phyloP scores from a whole-genome alignment of 192 early-diverging fungal species.

The Podila epicladia region DNA sequence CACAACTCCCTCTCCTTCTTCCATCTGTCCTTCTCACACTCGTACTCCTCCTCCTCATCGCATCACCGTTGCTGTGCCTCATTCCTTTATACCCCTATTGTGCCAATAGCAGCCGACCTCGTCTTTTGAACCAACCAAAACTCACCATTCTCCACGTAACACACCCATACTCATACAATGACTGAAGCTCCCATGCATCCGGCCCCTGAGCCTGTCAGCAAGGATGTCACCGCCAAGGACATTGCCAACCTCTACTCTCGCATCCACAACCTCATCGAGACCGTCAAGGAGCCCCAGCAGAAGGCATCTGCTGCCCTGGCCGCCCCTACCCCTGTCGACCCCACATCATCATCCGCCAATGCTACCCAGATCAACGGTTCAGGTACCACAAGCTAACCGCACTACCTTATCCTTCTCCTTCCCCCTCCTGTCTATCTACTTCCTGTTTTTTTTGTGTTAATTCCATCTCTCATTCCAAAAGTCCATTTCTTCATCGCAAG shows the following conservation, averaged over 20 bases:
- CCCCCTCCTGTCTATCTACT: not conserved
- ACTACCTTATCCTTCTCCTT: not conserved
- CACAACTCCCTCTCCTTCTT: too few species aligned
- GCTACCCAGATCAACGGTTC: not conserved
- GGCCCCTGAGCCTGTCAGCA: conserved; percentile 30
- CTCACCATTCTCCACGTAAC: too few species aligned
- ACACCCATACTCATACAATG: conserved; percentile 13
- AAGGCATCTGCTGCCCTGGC: conserved; percentile 36
- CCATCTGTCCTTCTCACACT: too few species aligned
- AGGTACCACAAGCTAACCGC: not conserved
- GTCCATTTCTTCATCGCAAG: too few species aligned
- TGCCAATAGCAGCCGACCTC: not conserved
- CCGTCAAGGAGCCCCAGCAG: conserved; percentile 55
- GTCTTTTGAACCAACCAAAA: not conserved
- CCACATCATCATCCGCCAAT: not conserved
- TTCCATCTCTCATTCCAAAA: not conserved
- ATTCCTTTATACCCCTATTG: not conserved
- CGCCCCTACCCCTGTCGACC: conserved; percentile 4
- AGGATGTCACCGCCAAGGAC: conserved; percentile 57
- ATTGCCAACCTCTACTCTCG: conserved; percentile 59
- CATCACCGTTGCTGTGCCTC: not conserved
- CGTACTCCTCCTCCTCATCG: not conserved
- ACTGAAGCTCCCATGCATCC: conserved; percentile 38
- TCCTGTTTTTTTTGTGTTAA: not conserved
- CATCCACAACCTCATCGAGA: conserved; percentile 58